Evolutionary conservation across 2,329 filamentous ascomycete genomes (phyloP).

Genomic region (Neofusicoccum sp.): DNA sequence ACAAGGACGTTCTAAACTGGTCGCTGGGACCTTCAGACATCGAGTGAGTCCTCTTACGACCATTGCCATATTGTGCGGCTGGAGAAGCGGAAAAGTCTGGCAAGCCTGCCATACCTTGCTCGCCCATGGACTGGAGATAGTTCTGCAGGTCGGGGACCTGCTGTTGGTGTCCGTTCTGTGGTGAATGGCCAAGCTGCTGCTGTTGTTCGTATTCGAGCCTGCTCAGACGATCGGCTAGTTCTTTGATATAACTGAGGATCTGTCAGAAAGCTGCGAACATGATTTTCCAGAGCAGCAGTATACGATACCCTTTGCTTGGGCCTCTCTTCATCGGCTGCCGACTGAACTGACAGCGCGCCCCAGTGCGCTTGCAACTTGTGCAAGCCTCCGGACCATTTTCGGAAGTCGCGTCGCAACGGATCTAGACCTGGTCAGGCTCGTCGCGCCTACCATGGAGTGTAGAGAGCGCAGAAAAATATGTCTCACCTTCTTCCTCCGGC

Average conservation of each 20-base stretch:
- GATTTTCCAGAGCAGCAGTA: not conserved
- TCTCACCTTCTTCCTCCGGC: slow-evolving; percentile 41
- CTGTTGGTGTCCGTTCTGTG: slow-evolving; percentile 7
- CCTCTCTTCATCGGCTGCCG: slow-evolving; percentile 43
- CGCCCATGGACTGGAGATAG: slow-evolving; percentile 23
- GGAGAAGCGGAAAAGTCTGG: slow-evolving; percentile 28
- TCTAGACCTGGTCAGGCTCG: slow-evolving; percentile 24
- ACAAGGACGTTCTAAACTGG: slow-evolving; percentile 25
- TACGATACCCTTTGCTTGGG: slow-evolving; percentile 39
- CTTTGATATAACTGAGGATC: slow-evolving; percentile 38
- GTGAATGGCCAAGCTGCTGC: slow-evolving; percentile 9
- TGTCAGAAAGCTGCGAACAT: not conserved
- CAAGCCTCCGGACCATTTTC: slow-evolving; percentile 41
- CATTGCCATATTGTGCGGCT: slow-evolving; percentile 29
- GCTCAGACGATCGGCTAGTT: slow-evolving; percentile 39
- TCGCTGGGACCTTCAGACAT: slow-evolving; percentile 38
- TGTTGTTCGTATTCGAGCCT: slow-evolving; percentile 29
- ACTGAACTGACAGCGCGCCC: slow-evolving; percentile 41
- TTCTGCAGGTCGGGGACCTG: slow-evolving; percentile 15
- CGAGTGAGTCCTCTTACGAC: slow-evolving; percentile 37
- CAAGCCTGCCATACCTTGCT: slow-evolving; percentile 27
- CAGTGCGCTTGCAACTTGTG: slow-evolving; percentile 41
- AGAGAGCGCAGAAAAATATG: not conserved
- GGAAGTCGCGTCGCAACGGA: slow-evolving; percentile 40
- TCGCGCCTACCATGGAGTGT: slow-evolving; percentile 18